phyloP scores from a whole-genome alignment of 2,329 filamentous ascomycete species.

The Verticillium zaregamsianum region DNA sequence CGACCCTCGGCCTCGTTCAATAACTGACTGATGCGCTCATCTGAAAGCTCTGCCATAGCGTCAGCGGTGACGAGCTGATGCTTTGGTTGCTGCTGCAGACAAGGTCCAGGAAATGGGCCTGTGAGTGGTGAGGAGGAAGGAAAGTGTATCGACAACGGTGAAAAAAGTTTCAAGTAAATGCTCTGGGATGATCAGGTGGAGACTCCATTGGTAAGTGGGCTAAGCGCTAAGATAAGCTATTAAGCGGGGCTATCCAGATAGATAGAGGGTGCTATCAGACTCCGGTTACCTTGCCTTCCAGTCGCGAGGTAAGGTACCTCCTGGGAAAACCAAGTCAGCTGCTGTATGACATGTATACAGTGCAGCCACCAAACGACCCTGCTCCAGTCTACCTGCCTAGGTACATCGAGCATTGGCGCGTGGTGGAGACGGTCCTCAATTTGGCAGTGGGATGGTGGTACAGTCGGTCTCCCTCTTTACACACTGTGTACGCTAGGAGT shows the following conservation, averaged over 20 bases:
- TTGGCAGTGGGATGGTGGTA: too few relatives aligned
- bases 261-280: background rate
- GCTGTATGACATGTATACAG: background rate
- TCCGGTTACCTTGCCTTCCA: too few relatives aligned
- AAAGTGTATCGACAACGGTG: background rate
- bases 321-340: background rate
- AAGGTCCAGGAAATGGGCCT: background rate
- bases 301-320: too few relatives aligned
- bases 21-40: constrained; percentile 12
- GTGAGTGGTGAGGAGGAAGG: background rate
- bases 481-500: background rate
- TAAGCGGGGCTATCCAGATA: background rate
- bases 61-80: background rate
- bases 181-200: background rate
- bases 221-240: background rate
- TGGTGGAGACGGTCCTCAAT: too few relatives aligned
- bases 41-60: constrained; percentile 13
- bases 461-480: background rate
- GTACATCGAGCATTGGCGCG: too few relatives aligned
- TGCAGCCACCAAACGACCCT: too few relatives aligned
- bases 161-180: background rate
- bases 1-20: constrained; percentile 12
- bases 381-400: too few relatives aligned
- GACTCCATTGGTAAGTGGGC: background rate
- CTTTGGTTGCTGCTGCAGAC: background rate